Conservation (phyloP, 208 protist genomes). For the Blastocrithidia nonstop region DNA sequence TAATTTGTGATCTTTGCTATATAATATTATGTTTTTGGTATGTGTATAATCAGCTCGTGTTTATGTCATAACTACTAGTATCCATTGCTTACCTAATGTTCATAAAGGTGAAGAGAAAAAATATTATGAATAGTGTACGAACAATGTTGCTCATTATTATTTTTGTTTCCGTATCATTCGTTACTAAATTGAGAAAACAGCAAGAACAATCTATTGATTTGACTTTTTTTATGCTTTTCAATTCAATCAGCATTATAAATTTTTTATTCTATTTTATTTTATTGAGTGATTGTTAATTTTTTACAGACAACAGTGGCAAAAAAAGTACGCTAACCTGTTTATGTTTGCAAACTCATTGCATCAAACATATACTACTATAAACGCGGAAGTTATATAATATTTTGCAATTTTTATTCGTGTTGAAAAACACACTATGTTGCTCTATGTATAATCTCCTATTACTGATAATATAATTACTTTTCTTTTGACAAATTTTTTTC, state of each 20-base stretch:
- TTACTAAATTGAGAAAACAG: background rate
- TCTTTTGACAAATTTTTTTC: conserved; percentile 3
- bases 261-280: conserved; percentile 2
- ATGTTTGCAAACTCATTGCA: background rate
- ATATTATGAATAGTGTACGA: background rate
- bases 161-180: background rate
- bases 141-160: conserved; percentile 1
- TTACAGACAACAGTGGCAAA: too few relatives aligned
- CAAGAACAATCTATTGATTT: background rate
- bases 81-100: background rate
- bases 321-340: background rate
- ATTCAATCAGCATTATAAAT: conserved; percentile 1
- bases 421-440: background rate
- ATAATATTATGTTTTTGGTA: background rate
- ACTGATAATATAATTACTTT: background rate
- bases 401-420: conserved; percentile 2
- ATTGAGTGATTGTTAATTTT: conserved; percentile 2
- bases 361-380: background rate
- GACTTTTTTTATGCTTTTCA: conserved; percentile 1
- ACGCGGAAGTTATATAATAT: conserved; percentile 1
- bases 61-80: background rate
- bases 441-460: background rate
- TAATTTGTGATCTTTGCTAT: background rate
- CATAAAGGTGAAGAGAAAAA: background rate
- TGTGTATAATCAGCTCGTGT: background rate